phyloP scores from a whole-genome alignment of 495 filamentous ascomycete species.

The Copromyces sp. region DNA sequence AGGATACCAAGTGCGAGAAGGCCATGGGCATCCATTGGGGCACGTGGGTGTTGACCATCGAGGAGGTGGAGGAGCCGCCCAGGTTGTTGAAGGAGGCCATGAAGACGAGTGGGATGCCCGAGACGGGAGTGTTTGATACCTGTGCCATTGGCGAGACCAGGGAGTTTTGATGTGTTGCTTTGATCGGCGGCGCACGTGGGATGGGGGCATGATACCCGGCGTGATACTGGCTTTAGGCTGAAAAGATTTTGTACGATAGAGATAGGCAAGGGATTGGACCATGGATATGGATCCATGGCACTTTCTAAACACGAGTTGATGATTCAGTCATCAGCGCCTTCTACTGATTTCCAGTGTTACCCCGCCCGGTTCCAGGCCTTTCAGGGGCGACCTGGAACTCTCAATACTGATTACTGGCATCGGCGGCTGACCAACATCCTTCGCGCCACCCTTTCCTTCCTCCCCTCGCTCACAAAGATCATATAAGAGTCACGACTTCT shows the following conservation, averaged over 20 bases:
- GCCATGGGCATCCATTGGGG: conserved; percentile 94
- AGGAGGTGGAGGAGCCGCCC: conserved; percentile 81
- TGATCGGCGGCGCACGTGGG: neutral
- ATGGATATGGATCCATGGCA: neutral
- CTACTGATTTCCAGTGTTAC: neutral
- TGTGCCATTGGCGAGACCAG: conserved; percentile 80
- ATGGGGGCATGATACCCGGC: neutral
- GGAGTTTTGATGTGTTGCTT: conserved; percentile 45
- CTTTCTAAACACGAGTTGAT: neutral
- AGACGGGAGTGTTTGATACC: conserved; percentile 78
- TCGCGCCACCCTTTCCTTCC: neutral
- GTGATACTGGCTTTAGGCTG: neutral
- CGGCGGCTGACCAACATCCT: neutral
- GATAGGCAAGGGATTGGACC: neutral
- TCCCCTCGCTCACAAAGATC: neutral
- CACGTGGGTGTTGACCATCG: conserved; percentile 80
- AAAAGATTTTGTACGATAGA: neutral
- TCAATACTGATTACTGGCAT: neutral
- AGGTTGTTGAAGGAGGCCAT: conserved; percentile 66
- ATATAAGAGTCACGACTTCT: neutral
- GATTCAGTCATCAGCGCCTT: neutral
- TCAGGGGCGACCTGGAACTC: neutral
- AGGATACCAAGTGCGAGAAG: conserved; percentile 69
- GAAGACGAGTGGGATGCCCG: conserved; percentile 52
- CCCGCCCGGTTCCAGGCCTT: neutral